Evolutionary conservation across 2,329 filamentous ascomycete genomes (phyloP).

Genomic region (Emergomyces orientalis): DNA sequence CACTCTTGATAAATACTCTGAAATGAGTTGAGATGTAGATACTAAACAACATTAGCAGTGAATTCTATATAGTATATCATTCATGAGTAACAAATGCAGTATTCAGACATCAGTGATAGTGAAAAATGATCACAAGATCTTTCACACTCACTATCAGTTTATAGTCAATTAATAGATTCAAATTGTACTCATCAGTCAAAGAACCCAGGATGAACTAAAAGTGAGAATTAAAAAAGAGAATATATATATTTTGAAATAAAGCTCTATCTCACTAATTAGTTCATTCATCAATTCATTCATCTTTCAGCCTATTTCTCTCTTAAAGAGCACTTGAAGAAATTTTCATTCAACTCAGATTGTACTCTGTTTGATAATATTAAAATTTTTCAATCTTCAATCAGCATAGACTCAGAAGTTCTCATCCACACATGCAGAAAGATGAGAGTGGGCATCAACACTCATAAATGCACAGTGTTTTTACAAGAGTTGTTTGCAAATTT

Average conservation of each 20-base stretch:
- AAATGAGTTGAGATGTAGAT: not conserved
- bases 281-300: slow-evolving; percentile 11
- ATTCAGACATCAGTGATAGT: slow-evolving; percentile 7
- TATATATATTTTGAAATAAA: no score
- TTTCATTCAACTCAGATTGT: slow-evolving; percentile 11
- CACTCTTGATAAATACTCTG: slow-evolving; percentile 2
- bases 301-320: slow-evolving; percentile 9
- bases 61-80: slow-evolving; percentile 5
- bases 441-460: not conserved
- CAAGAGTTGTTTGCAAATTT: no score
- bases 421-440: slow-evolving; percentile 7
- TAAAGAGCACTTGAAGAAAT: slow-evolving; percentile 11
- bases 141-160: slow-evolving; percentile 4
- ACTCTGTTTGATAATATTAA: slow-evolving; percentile 9
- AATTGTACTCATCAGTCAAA: slow-evolving; percentile 7
- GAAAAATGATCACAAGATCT: slow-evolving; percentile 2
- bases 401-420: slow-evolving; percentile 8
- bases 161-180: slow-evolving; percentile 2
- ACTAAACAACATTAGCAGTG: slow-evolving; percentile 6
- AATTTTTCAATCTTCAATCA: slow-evolving; percentile 7
- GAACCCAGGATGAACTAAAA: slow-evolving; percentile 4
- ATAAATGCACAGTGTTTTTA: slow-evolving; percentile 8
- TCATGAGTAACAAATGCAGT: slow-evolving; percentile 3
- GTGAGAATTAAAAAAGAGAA: not conserved
- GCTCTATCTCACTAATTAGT: no score